Evolutionary conservation across 768 basidiomycete species (phyloP).

Genomic region (Trichaptum fuscoviolaceum): DNA sequence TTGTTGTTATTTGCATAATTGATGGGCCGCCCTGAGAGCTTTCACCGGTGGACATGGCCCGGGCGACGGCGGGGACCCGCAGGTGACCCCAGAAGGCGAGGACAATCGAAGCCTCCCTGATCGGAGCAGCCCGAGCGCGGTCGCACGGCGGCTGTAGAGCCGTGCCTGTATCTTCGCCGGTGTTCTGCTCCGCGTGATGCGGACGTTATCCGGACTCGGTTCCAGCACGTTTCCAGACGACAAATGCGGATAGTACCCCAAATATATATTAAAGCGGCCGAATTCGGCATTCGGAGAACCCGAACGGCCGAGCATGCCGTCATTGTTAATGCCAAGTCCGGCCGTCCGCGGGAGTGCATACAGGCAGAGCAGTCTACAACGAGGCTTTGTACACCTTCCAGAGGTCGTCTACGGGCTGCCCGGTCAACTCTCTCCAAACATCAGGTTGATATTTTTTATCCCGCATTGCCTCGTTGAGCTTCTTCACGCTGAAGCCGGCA

Average conservation of each 20-base stretch:
- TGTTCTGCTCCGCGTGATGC: neutral
- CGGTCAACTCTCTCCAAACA: constrained; percentile 50
- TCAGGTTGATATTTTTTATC: constrained; percentile 42
- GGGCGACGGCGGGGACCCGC: too few species aligned
- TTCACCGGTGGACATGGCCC: neutral
- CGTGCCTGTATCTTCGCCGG: neutral
- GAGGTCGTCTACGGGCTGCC: constrained; percentile 45
- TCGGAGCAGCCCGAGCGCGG: neutral
- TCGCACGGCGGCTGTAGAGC: neutral
- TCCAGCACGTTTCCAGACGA: neutral
- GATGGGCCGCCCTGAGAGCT: neutral
- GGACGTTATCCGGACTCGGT: neutral
- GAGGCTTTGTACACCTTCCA: constrained; percentile 46
- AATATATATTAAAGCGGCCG: neutral
- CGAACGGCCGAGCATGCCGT: neutral
- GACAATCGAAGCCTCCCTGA: neutral
- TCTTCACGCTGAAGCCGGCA: constrained; percentile 48
- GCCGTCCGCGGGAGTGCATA: neutral
- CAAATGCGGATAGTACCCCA: neutral
- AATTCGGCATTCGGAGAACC: neutral
- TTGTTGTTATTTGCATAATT: neutral
- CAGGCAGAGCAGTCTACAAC: neutral
- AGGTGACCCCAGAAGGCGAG: too few species aligned
- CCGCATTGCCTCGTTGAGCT: constrained; percentile 52
- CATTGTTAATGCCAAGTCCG: neutral